Evolutionary conservation across 495 filamentous ascomycete genomes (phyloP), one percentile per base, ranked within the genome.

Genomic region (Penicillium samsonianum): DNA sequence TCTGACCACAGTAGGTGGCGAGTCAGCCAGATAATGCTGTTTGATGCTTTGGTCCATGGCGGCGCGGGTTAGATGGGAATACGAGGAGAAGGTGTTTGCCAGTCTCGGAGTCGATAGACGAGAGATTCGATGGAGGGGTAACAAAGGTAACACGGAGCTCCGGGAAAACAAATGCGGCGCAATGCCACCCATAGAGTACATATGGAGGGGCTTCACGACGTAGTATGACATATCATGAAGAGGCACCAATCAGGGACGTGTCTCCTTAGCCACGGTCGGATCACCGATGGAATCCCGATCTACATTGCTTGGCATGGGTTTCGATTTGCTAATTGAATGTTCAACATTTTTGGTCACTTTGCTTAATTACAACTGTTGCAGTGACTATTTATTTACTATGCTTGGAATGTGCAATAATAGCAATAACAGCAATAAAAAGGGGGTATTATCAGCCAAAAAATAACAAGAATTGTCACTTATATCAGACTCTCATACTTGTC

Each of bases 401-500:
- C 6, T 0, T 2, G 12, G 16, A 20, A 48, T 48, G 10, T 48
- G 45, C 45, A 37, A 42, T 25, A 22, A 30, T 10, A 53, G 57
- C 35, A 59, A 48, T 35, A 23, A n/a, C 25, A 43, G 44, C 28
- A 33, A 46, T 16, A 11, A 51, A 45, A 51, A 25, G 19, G 52
- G 53, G 38, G n/a, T n/a, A n/a, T n/a, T 53, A 43, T 51, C 46
- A 33, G 22, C 20, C 25, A 31, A 31, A 53, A 53, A 23, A 43
- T 16, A 44, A 45, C 2, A n/a, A 49, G 9, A 9, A 17, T 12
- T n/a, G 5, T 55, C 7, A 33, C 7, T 68, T 47, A 95, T 55
- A 95, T 66, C 62, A 95, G 74, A 70, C 90, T 94, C 64, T 90
- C 87, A 63, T 90, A 95, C 64, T 87, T 88, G 69, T 91, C 90